Base-by-base conservation (phyloP, 192 early-diverging fungal genomes). In the Dispira parvispora region DNA sequence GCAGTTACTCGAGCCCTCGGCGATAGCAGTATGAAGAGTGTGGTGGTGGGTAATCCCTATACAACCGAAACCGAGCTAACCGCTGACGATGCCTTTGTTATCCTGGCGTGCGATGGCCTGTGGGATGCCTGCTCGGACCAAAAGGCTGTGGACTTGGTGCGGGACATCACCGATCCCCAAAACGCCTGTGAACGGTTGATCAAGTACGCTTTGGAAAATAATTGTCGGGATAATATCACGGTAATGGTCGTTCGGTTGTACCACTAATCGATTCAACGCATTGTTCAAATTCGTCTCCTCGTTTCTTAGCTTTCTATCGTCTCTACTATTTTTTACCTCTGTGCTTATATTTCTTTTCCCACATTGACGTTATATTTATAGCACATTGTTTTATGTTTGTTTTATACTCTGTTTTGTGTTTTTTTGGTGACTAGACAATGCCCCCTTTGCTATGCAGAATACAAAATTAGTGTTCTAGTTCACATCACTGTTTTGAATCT, bases 71-170 rank as follows among this genome's bases (percentile, higher is more conserved):
- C 89, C 27, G 82, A 80, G 45, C 71, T 99, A 28, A 70, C 73
- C 1, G 73, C 78, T 11, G 69, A 79, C 21, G 94, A 97, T 72
- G 73, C 80, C 11, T 79, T 90, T 64, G 75, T 99, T 58, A 93
- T 99, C 64, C 71, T 99, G 54, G 96, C 96, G 11, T 99, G 96
- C 73, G 96, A 99, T 73, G 96, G 96, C 11, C 73, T 99, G 45
- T 97, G 96, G 96, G 96, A 99, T 75, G 93, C 95, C 12, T 96
- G 94, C 72, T 78, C 85, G 14, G 96, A 99, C 68, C 90, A 97
- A 71, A 80, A 87, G 52, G 96, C 94, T 0, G 82, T 94, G 2
- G 88, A 96, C 66, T 71, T 95, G 61, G 74, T 96, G 55, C 79
- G 82, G 72, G 82, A 83, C n/a, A 73, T 82, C 13, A 32, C 66